Percentiles rank a stretch among this genome's conserved stretches.
These are phyloP conservation scores for Vitis cinerea DNA, from an alignment of 164 flowering plant genomes.

Conservation along the genomic window DNA sequence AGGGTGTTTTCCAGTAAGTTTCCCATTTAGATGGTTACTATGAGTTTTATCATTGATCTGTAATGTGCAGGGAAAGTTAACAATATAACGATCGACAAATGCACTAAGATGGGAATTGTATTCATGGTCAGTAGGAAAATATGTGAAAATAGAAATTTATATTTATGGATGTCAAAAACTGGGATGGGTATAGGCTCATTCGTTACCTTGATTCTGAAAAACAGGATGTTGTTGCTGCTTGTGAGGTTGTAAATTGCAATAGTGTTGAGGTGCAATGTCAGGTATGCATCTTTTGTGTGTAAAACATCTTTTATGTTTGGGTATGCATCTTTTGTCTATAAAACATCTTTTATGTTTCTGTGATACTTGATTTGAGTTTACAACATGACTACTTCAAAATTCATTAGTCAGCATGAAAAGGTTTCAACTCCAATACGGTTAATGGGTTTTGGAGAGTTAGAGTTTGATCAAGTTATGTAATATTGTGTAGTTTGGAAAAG, in stretches of 20 bases:
- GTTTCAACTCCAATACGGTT: too few species aligned
- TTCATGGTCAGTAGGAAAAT: constrained; percentile 60
- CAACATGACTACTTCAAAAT: too few species aligned
- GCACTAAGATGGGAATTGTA: constrained; percentile 88
- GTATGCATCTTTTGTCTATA: constrained; percentile 28
- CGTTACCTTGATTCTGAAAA: constrained; percentile 3
- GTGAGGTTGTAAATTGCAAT: constrained; percentile 95
- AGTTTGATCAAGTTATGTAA: too few species aligned
- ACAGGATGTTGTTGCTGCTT: constrained; percentile 98
- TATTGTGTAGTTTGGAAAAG: too few species aligned
- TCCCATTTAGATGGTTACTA: not conserved
- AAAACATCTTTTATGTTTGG: constrained; percentile 10
- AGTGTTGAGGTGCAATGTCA: constrained; percentile 96
- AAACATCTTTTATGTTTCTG: not conserved
- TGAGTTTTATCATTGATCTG: constrained; percentile 10
- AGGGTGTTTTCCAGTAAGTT: constrained; percentile 1
- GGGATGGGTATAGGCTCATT: not conserved
- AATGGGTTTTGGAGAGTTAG: too few species aligned
- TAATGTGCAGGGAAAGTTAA: constrained; percentile 86
- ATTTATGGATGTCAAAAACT: constrained; percentile 3
- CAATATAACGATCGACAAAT: constrained; percentile 94
- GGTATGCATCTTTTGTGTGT: constrained; percentile 37
- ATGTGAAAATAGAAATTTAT: not conserved
- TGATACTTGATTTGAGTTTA: not conserved
- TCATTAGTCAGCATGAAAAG: too few species aligned